Evolutionary conservation across 495 filamentous ascomycete species (phyloP), one percentile per base, ranked within the genome.

Genomic region (Penicillium waksmanii): DNA sequence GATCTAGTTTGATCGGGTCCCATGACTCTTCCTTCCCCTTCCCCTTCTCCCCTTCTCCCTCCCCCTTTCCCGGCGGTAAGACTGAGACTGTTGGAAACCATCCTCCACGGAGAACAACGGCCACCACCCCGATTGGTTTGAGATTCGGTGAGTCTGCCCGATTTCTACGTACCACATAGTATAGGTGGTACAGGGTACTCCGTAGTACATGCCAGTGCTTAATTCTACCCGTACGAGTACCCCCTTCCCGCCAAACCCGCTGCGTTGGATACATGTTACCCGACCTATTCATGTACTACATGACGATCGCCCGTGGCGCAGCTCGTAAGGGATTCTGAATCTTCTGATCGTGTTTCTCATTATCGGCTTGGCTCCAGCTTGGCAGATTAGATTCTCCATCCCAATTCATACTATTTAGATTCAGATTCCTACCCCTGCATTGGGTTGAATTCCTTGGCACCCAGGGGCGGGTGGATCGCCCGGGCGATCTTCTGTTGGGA

Each of bases 381-480:
- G 27, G 27, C 27, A 9, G 27, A 5, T 31, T 31, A 31, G 23
- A 40, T 4, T 40, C 36, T n/a, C n/a, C n/a, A n/a, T n/a, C n/a
- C n/a, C n/a, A n/a, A n/a, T n/a, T n/a, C n/a, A n/a, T n/a, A n/a
- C n/a, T n/a, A 38, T 2, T 38, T 10, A 38, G 35, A 40, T 4
- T 40, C 36, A 40, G 36, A 40, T 40, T 40, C 36, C 36, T 40
- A n/a, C 36, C 36, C 36, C 36, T 40, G 36, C 36, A 40, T 40
- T n/a, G 36, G 11, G 15, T 12, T 40, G 15, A 15, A 40, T 9
- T 9, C 3, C 36, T 40, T 40, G 36, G 36, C 36, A 40, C 23
- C 23, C 36, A 40, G 11, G 12, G 11, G 36, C 10, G 36, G 36
- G 36, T 40, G 36, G 36, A 40, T 40, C 36, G 10, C 15, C 15